Evolutionary conservation across 1,284 basidiomycete genomes (phyloP), one percentile per base, ranked within the genome.

Genomic region (Malassezia brasiliensis): DNA sequence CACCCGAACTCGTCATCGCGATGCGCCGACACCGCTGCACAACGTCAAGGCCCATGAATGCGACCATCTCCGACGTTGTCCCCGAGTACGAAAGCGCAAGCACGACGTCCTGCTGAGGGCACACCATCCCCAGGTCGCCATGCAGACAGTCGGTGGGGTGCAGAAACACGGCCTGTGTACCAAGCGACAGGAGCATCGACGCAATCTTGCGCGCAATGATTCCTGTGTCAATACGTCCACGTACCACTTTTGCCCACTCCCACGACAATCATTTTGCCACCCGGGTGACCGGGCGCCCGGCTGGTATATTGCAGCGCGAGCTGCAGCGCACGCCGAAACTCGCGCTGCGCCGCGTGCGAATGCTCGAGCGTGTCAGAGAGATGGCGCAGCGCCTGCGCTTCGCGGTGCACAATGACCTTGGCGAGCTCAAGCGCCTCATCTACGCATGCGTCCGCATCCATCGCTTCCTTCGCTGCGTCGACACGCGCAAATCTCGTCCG

Each of bases 221-320:
- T 12, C 67, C 50, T 57, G 38, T 5, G 11, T 46, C 11, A 46
- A 25, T 2, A 19, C 28, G 12, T 5, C 6, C 22, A 62, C 52
- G 69, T 57, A 30, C 72, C 76, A 39, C 69, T 73, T 61, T 77
- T 77, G 25, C 77, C 77, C 2, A 77, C 69, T 19, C 77, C 77
- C 0, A 71, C 74, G 15, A 76, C 62, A 19, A 77, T 63, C 14
- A 77, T 59, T 58, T 76, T 77, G 38, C 76, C 76, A 56, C 67
- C 50, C 44, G 66, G 17, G 30, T 62, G 55, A 11, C 63, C 61
- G 17, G 54, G 34, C 1, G 31, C 30, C 14, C n/a, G 28, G 20
- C 25, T 56, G 1, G 62, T 65, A 14, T 60, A 56, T 20, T 63
- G 52, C 40, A 64, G 55, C 14, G 65, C 53, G n/a, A 68, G 51